Evolutionary conservation across 768 basidiomycete species (phyloP), one percentile per base, ranked within the genome.

Genomic region (Mycena galericulata): DNA sequence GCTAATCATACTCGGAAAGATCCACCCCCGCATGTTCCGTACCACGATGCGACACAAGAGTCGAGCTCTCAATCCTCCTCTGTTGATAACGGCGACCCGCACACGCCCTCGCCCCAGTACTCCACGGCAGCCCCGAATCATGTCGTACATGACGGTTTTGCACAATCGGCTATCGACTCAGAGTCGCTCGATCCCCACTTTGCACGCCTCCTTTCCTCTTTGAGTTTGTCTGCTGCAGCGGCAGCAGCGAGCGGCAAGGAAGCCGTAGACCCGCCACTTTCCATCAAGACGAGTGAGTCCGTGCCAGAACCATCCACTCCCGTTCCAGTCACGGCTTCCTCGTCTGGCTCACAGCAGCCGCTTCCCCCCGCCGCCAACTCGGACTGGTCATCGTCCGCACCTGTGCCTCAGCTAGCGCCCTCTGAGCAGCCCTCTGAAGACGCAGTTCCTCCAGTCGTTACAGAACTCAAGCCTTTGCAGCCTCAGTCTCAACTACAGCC

Each of bases 11-110:
- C 40, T 18, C 66, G 51, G 27, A 66, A 61, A 65, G 72, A 67
- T 59, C 67, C 67, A 61, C 68, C 66, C 26, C 68, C 72, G n/a
- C 74, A 75, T 51, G 62, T 68, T 34, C 69, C 76, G 27, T 74
- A 66, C 69, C 75, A 78, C 72, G 78, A 86, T 69, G 70, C 82
- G 29, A 77, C 84, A 38, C 88, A 86, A 71, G 90, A 92, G 68
- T 89, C 90, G n/a, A 90, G 88, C 73, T 91, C 90, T 22, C 88
- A 89, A 72, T 85, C 87, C 9, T 90, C 89, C 41, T 90, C 87
- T 49, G 84, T 82, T 36, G 88, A 90, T 68, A 88, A 87, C 61
- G 84, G 83, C 46, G 90, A 87, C 73, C 89, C 87, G 11, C 87
- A 88, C 70, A 90, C 88, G 0, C 89, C 89, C 17, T 90, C 90